These are phyloP conservation scores for Coemansia sp. DNA, from an alignment of 192 early-diverging fungal genomes.

Conservation along the genomic window DNA sequence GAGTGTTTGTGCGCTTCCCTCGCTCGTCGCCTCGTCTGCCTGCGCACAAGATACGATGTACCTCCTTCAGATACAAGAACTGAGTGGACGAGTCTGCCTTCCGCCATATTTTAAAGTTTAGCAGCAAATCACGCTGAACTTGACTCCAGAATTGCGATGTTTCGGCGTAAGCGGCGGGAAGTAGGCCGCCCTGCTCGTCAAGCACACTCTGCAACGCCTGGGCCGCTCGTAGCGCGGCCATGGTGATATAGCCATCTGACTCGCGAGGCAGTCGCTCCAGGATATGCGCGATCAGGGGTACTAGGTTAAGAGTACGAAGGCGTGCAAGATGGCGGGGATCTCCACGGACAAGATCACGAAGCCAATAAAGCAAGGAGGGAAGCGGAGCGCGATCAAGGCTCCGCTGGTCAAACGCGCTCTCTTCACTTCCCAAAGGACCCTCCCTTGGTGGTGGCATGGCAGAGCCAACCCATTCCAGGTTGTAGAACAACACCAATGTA, in stretches of 20 bases:
- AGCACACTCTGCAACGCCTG: constrained; percentile 39
- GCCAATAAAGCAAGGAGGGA: constrained; percentile 37
- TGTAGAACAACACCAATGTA: constrained; percentile 30
- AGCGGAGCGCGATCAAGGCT: constrained; percentile 26
- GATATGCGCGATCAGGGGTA: constrained; percentile 31
- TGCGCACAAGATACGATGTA: constrained; percentile 26
- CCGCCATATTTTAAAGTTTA: constrained; percentile 45
- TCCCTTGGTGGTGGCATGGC: constrained; percentile 23
- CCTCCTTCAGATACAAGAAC: constrained; percentile 28
- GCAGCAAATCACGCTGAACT: constrained; percentile 33
- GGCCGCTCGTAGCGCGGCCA: constrained; percentile 32
- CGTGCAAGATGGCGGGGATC: constrained; percentile 25
- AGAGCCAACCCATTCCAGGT: constrained; percentile 41
- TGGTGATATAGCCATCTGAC: constrained; percentile 21
- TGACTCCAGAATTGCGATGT: constrained; percentile 41
- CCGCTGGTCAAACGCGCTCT: constrained; percentile 34
- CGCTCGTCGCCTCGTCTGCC: constrained; percentile 32
- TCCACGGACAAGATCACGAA: constrained; percentile 40
- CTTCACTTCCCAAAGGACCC: constrained; percentile 44
- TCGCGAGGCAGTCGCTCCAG: constrained; percentile 26
- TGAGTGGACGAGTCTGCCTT: constrained; percentile 25
- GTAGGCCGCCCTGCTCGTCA: constrained; percentile 40
- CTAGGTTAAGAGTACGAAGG: constrained; percentile 25
- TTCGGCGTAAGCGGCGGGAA: constrained; percentile 21
- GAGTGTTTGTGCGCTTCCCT: constrained; percentile 36